Conservation (phyloP, 192 early-diverging fungal species). For the Coemansia sp. region DNA sequence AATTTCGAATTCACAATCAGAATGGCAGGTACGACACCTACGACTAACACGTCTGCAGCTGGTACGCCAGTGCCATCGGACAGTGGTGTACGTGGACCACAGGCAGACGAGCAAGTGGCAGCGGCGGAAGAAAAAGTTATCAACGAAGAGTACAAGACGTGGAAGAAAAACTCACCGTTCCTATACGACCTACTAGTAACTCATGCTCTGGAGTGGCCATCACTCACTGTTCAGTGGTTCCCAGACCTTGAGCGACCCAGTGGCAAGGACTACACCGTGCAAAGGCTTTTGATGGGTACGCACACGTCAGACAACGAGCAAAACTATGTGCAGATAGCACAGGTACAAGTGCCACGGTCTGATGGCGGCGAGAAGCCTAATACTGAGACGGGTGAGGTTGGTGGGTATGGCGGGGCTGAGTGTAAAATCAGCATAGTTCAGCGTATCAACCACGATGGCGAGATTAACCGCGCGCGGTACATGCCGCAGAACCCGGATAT, state of each 20-base stretch:
- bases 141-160: slow-evolving; percentile 98
- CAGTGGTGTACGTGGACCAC: slow-evolving; percentile 16
- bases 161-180: slow-evolving; percentile 99
- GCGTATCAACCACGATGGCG: slow-evolving; percentile 95
- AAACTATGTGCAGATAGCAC: slow-evolving; percentile 96
- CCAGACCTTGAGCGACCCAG: slow-evolving; percentile 91
- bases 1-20: neutral
- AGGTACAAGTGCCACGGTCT: slow-evolving; percentile 83
- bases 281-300: slow-evolving; percentile 91
- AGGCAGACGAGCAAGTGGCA: slow-evolving; percentile 45
- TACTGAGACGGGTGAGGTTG: slow-evolving; percentile 76
- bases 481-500: slow-evolving; percentile 96
- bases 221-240: slow-evolving; percentile 96
- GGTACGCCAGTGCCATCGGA: slow-evolving; percentile 51
- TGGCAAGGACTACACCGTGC: slow-evolving; percentile 89
- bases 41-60: slow-evolving; percentile 48
- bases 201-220: slow-evolving; percentile 99
- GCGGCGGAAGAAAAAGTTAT: slow-evolving; percentile 73
- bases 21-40: slow-evolving; percentile 29
- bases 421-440: slow-evolving; percentile 87
- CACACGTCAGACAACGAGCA: slow-evolving; percentile 96
- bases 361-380: slow-evolving; percentile 67
- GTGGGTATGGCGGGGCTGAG: slow-evolving; percentile 80
- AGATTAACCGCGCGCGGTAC: slow-evolving; percentile 98
- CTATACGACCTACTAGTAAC: slow-evolving; percentile 97